phyloP scores from a whole-genome alignment of 805 yeast species.

The Sugiyamaella qingdaonensis region DNA sequence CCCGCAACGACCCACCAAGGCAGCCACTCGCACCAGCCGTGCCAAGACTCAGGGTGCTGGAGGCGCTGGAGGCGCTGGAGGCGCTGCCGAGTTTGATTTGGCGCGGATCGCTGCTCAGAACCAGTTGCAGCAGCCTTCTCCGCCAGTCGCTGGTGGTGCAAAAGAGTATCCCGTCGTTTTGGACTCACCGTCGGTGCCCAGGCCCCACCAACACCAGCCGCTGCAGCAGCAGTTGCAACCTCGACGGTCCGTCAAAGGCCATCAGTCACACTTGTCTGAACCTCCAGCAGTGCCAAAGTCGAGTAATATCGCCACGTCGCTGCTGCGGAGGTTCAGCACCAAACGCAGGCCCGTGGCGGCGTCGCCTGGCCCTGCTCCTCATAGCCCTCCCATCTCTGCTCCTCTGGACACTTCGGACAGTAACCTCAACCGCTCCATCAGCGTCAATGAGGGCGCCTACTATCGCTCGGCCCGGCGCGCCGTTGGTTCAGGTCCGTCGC shows the following conservation, averaged over 20 bases:
- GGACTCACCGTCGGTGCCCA: background rate
- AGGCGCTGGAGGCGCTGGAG: slow-evolving; percentile 5
- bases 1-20: slow-evolving; percentile 8
- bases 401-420: background rate
- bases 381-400: slow-evolving; percentile 3
- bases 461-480: slow-evolving; percentile 13
- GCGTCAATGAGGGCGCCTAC: slow-evolving; percentile 20
- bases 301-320: slow-evolving; percentile 17
- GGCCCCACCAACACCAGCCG: background rate
- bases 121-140: slow-evolving; percentile 4
- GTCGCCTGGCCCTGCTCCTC: background rate
- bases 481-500: slow-evolving; percentile 21
- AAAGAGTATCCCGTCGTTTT: background rate
- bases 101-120: background rate
- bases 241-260: slow-evolving; percentile 7
- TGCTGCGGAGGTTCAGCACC: slow-evolving; percentile 24
- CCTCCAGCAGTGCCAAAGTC: slow-evolving; percentile 9
- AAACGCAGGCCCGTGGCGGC: slow-evolving; percentile 11
- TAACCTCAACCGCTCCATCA: slow-evolving; percentile 15
- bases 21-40: slow-evolving; percentile 7
- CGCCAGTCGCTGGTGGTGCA: background rate
- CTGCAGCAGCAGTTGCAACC: slow-evolving; percentile 1
- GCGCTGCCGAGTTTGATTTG: slow-evolving; percentile 3
- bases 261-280: slow-evolving; percentile 16
- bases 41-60: slow-evolving; percentile 18